These are phyloP conservation scores for Monosporascus sp. DNA, from an alignment of 2,329 filamentous ascomycete genomes.

Conservation along the genomic window DNA sequence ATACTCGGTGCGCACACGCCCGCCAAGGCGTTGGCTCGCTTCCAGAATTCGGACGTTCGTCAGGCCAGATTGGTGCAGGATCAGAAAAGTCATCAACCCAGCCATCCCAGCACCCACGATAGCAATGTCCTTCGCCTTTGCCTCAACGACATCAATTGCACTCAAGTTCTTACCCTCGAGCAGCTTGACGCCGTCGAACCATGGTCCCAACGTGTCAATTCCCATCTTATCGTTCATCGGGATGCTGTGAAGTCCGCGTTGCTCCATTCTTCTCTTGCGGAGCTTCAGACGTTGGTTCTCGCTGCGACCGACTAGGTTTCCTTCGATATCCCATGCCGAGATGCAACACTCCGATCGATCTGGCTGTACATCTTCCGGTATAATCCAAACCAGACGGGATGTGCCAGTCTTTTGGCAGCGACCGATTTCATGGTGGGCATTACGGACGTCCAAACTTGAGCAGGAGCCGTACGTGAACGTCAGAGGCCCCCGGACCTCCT, in stretches of 20 bases:
- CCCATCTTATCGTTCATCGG: slow-evolving; percentile 46
- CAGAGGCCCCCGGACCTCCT: slow-evolving; percentile 19
- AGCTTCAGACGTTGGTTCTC: slow-evolving; percentile 20
- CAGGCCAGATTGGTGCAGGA: slow-evolving; percentile 47
- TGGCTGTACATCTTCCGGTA: slow-evolving; percentile 22
- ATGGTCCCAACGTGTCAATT: slow-evolving; percentile 46
- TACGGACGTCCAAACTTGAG: slow-evolving; percentile 5
- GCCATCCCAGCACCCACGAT: slow-evolving; percentile 63
- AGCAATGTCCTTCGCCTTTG: slow-evolving; percentile 54
- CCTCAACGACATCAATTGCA: slow-evolving; percentile 43
- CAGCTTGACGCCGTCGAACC: slow-evolving; percentile 61
- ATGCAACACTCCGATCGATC: slow-evolving; percentile 28
- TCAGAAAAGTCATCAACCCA: slow-evolving; percentile 54
- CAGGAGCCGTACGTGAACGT: slow-evolving; percentile 30
- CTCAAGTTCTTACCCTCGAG: slow-evolving; percentile 49
- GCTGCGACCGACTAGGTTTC: slow-evolving; percentile 30
- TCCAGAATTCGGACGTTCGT: slow-evolving; percentile 58
- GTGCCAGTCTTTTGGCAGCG: slow-evolving; percentile 11
- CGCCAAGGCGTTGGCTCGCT: slow-evolving; percentile 54
- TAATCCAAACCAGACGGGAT: slow-evolving; percentile 29
- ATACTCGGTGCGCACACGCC: slow-evolving; percentile 59
- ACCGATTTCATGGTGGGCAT: slow-evolving; percentile 23
- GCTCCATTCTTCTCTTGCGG: slow-evolving; percentile 21
- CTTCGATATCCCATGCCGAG: slow-evolving; percentile 31
- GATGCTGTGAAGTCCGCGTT: slow-evolving; percentile 24